These are phyloP conservation scores for Conoideocrella luteorostrata DNA, from an alignment of 2,329 filamentous ascomycete genomes.

Conservation along the genomic window DNA sequence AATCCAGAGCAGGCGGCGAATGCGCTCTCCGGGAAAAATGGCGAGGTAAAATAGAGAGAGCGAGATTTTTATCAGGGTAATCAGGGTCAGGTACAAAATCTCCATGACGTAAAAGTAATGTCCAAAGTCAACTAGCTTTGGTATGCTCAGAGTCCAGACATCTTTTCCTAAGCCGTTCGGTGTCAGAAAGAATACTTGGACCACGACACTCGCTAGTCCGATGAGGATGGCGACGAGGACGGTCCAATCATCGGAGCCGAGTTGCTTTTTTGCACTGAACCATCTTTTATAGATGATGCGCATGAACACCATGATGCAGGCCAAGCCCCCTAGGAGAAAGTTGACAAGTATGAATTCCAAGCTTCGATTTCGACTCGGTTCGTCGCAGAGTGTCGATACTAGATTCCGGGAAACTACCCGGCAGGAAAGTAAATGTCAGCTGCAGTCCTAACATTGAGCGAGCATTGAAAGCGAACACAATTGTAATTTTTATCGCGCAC, in stretches of 20 bases:
- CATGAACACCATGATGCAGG: slow-evolving; percentile 26
- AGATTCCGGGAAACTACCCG: slow-evolving; percentile 12
- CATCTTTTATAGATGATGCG: slow-evolving; percentile 23
- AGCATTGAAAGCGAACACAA: background rate
- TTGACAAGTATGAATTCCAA: slow-evolving; percentile 23
- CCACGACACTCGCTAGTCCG: slow-evolving; percentile 17
- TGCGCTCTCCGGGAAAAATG: slow-evolving; percentile 2
- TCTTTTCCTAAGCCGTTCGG: slow-evolving; percentile 35
- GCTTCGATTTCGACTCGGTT: slow-evolving; percentile 17
- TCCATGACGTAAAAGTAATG: slow-evolving; percentile 31
- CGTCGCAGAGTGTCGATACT: slow-evolving; percentile 16
- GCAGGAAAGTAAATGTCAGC: background rate
- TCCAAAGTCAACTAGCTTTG: slow-evolving; percentile 31
- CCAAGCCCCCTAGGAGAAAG: slow-evolving; percentile 23
- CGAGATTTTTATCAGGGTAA: slow-evolving; percentile 36
- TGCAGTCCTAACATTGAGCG: background rate
- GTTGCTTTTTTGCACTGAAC: slow-evolving; percentile 20
- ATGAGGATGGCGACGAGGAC: slow-evolving; percentile 17
- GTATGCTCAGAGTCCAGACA: slow-evolving; percentile 34
- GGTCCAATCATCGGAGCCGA: slow-evolving; percentile 26
- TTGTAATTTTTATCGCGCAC: background rate
- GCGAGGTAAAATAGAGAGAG: slow-evolving; percentile 7
- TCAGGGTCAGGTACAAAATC: slow-evolving; percentile 33
- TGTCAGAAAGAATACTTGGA: slow-evolving; percentile 18
- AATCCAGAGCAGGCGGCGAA: slow-evolving; percentile 2